Evolutionary conservation across 352 stramenopile species (phyloP).

Genomic region (Pythium inflatum): DNA sequence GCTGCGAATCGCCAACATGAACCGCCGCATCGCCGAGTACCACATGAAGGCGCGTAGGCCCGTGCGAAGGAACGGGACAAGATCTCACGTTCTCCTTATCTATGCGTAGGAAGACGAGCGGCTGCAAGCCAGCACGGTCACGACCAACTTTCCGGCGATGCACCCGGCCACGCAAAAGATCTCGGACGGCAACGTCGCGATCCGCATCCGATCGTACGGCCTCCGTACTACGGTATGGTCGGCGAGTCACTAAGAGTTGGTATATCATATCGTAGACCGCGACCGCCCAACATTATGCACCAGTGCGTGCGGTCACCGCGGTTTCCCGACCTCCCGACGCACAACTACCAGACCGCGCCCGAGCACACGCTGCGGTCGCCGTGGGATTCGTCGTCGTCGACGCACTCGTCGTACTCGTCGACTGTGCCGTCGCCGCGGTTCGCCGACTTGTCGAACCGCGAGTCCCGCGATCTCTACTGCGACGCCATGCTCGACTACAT

Average conservation of each 20-base stretch:
- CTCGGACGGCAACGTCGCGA: slow-evolving; percentile 46
- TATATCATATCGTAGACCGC: slow-evolving; percentile 38
- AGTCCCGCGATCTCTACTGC: slow-evolving; percentile 66
- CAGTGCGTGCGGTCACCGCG: slow-evolving; percentile 39
- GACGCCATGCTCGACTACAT: slow-evolving; percentile 76
- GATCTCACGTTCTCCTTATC: neutral
- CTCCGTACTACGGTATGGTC: neutral
- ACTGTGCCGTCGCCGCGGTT: slow-evolving; percentile 25
- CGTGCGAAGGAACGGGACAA: no score
- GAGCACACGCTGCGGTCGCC: neutral
- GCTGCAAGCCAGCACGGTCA: slow-evolving; percentile 61
- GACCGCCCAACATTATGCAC: slow-evolving; percentile 59
- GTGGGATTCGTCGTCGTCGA: slow-evolving; percentile 27
- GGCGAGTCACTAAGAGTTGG: no score
- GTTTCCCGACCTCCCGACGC: slow-evolving; percentile 27
- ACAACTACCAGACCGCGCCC: slow-evolving; percentile 5
- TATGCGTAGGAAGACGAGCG: slow-evolving; percentile 58
- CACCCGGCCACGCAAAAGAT: slow-evolving; percentile 78
- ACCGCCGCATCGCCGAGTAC: slow-evolving; percentile 80
- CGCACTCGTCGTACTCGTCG: slow-evolving; percentile 24
- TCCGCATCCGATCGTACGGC: slow-evolving; percentile 73
- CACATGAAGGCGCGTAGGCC: slow-evolving; percentile 59
- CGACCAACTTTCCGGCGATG: slow-evolving; percentile 83
- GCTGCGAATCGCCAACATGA: slow-evolving; percentile 77
- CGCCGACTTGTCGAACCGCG: slow-evolving; percentile 52